phyloP scores from a whole-genome alignment of 331 rosid genomes.

The Quercus tomentella region DNA sequence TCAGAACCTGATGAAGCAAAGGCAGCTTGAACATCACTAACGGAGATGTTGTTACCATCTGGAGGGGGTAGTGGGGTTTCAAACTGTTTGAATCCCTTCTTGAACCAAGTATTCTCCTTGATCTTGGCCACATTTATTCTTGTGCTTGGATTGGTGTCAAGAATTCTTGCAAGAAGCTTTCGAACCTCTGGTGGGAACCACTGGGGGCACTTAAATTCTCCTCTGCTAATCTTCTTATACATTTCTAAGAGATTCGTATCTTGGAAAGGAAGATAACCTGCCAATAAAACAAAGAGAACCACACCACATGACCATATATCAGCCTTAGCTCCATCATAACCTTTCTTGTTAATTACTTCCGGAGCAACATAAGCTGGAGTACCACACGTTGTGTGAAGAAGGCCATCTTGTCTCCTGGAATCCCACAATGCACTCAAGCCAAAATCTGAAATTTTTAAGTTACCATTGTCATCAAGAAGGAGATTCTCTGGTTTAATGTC shows the following conservation, averaged over 20 bases:
- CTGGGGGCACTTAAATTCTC: slow-evolving; percentile 52
- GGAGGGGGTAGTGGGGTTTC: slow-evolving; percentile 11
- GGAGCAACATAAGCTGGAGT: slow-evolving; percentile 80
- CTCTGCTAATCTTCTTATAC: slow-evolving; percentile 53
- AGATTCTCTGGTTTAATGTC: slow-evolving; percentile 75
- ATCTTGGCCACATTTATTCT: slow-evolving; percentile 37
- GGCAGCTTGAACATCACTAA: slow-evolving; percentile 17
- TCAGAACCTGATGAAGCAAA: slow-evolving; percentile 19
- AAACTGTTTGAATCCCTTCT: slow-evolving; percentile 35
- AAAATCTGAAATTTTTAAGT: slow-evolving; percentile 62
- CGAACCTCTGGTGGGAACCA: slow-evolving; percentile 53
- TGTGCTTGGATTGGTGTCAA: slow-evolving; percentile 50
- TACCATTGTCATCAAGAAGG: slow-evolving; percentile 59
- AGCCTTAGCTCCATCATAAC: slow-evolving; percentile 67
- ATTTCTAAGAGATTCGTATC: slow-evolving; percentile 46
- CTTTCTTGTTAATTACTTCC: slow-evolving; percentile 59
- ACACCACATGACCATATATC: slow-evolving; percentile 91
- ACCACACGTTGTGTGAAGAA: slow-evolving; percentile 76
- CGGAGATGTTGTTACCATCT: neutral
- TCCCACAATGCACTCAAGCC: slow-evolving; percentile 68
- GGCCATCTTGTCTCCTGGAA: slow-evolving; percentile 47
- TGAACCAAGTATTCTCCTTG: slow-evolving; percentile 56
- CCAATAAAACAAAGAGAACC: slow-evolving; percentile 60
- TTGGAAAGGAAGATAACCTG: slow-evolving; percentile 68
- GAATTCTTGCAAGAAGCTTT: slow-evolving; percentile 49